Percentiles rank a stretch among this genome's conserved stretches.
These are phyloP conservation scores for Dactylorhiza incarnata DNA, from an alignment of 106 monocot species.

Conservation along the genomic window DNA sequence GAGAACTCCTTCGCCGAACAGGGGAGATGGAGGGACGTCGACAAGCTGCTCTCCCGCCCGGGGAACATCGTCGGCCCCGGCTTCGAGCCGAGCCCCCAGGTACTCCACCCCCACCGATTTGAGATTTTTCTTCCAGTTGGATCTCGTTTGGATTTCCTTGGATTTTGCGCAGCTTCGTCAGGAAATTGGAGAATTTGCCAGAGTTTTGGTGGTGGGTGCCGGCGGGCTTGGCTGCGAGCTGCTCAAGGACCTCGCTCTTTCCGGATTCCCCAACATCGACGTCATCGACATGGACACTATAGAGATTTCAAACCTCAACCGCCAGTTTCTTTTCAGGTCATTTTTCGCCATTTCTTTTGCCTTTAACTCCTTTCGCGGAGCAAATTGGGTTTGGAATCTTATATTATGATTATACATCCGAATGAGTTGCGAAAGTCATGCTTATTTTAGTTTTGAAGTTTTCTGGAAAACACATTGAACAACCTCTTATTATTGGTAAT, in stretches of 20 bases:
- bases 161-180: conserved; percentile 51
- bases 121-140: background rate
- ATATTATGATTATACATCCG: no score
- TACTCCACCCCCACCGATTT: background rate
- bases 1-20: conserved; percentile 7
- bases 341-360: background rate
- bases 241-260: conserved; percentile 92
- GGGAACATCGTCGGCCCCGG: conserved; percentile 70
- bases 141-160: background rate
- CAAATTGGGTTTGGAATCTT: background rate
- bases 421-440: no score
- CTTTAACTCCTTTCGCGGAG: background rate
- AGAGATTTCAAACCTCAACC: conserved; percentile 96
- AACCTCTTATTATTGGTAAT: background rate
- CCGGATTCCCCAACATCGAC: conserved; percentile 75
- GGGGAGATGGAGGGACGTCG: conserved; percentile 70
- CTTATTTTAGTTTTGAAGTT: no score
- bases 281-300: conserved; percentile 99
- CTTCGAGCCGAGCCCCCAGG: conserved; percentile 56
- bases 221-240: conserved; percentile 97
- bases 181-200: conserved; percentile 61
- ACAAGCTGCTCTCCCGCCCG: conserved; percentile 75
- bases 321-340: conserved; percentile 98
- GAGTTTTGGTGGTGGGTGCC: conserved; percentile 86
- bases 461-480: no score